Evolutionary conservation across 73 alveolate species (phyloP), one percentile per base, ranked within the genome.

Genomic region (Paramecium caudatum): DNA sequence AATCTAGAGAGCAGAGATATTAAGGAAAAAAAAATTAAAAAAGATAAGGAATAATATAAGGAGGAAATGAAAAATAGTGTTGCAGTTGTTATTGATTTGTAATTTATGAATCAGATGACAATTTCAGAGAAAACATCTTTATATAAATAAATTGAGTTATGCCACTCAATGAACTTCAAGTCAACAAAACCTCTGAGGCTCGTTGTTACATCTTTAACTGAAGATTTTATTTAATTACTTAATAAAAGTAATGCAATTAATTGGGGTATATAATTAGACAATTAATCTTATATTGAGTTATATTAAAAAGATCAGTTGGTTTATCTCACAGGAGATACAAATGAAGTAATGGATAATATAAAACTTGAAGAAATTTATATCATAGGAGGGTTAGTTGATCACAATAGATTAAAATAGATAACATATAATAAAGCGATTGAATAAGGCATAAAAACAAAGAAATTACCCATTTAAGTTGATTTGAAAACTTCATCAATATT

Each of bases 301-400:
- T 63, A 39, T 25, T 41, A 70, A 0, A 86, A 86, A 25, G 93
- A 86, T 3, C 36, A 61, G 12, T 86, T 98, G 69, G 97, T 96
- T 39, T 98, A 98, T 92, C 91, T 98, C 43, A 92, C 99, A 16
- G 99, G 99, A 62, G 99, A 98, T 91, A 91, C 99, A 13, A 98
- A 96, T 36, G 84, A 96, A 61, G 85, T 84, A 43, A 82, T 98
- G 17, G 95, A 90, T 45, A 92, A 69, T 8, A 74, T 98, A 46
- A 98, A 97, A 63, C 41, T 70, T 3, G 50, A 93, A 49, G 94
- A 94, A 70, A 88, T 95, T 16, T 98, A 96, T 90, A 95, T 98
- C 3, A 97, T 98, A 13, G 99, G 99, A 41, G 99, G 99, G 27
- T 88, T 98, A 50, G 99, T 98, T 7, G 99, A 98, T 94, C 96